phyloP scores from a whole-genome alignment of 2,329 filamentous ascomycete species.

The Celoporthe dispersa region DNA sequence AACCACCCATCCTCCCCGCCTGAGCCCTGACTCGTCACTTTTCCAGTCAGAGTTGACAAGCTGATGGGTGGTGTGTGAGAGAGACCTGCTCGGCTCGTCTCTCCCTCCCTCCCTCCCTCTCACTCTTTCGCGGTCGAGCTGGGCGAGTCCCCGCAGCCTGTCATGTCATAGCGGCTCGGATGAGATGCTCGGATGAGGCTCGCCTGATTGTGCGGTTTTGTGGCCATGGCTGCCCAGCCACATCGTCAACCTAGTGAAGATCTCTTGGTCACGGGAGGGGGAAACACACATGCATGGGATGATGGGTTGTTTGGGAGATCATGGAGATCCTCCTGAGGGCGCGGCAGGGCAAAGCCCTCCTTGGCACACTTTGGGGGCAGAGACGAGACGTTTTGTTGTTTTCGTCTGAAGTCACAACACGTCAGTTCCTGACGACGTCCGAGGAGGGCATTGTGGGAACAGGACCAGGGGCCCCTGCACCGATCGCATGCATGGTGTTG shows the following conservation, averaged over 20 bases:
- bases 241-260: constrained; percentile 8
- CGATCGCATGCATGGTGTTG: not conserved
- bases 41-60: not conserved
- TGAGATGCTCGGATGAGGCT: not conserved
- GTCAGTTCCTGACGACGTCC: constrained; percentile 17
- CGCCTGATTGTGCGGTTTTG: not conserved
- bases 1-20: not conserved
- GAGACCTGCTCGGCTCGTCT: not conserved
- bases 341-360: not conserved
- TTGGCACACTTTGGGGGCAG: constrained; percentile 8
- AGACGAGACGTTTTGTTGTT: constrained; percentile 9
- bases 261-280: not conserved
- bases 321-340: constrained; percentile 1
- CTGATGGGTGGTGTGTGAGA: not conserved
- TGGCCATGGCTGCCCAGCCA: not conserved
- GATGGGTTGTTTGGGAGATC: constrained; percentile 2
- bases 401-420: constrained; percentile 13
- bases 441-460: not conserved
- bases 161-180: not conserved
- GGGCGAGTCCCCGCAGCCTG: not conserved
- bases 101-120: no score
- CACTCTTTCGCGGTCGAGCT: not conserved
- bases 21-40: not conserved
- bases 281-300: not conserved
- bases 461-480: constrained; percentile 1